Percentiles rank a stretch among this genome's conserved stretches.
phyloP scores from a whole-genome alignment of 768 basidiomycete genomes.

The Leucosporidium yakuticum region DNA sequence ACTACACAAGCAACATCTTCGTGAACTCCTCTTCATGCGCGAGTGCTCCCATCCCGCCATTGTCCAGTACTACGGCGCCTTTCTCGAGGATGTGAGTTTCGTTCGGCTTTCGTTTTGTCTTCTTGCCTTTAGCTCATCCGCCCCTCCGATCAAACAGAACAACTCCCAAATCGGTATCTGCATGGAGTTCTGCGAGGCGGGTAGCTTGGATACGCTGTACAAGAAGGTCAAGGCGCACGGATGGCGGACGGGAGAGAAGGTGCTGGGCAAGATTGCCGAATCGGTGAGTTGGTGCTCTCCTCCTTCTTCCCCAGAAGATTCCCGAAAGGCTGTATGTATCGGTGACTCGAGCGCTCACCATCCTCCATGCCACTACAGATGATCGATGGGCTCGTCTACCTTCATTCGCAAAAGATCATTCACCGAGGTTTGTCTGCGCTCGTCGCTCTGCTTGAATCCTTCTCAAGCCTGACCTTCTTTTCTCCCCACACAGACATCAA shows the following conservation, averaged over 20 bases:
- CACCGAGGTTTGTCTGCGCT: constrained; percentile 56
- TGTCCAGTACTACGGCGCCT: constrained; percentile 85
- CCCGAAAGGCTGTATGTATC: too few species aligned
- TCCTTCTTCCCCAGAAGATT: too few species aligned
- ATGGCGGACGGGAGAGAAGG: constrained; percentile 74
- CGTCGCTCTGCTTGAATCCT: neutral
- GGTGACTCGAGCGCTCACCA: too few species aligned
- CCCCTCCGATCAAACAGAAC: constrained; percentile 11
- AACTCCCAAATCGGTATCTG: constrained; percentile 86
- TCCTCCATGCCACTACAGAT: constrained; percentile 57
- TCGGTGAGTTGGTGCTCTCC: constrained; percentile 56
- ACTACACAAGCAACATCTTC: constrained; percentile 66
- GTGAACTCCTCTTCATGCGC: constrained; percentile 85
- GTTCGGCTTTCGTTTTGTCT: constrained; percentile 36
- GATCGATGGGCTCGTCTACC: constrained; percentile 84
- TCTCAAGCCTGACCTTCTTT: neutral
- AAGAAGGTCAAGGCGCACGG: constrained; percentile 72
- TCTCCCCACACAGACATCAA: constrained; percentile 46
- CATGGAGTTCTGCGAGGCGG: constrained; percentile 84
- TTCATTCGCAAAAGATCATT: constrained; percentile 84
- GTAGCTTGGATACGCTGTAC: constrained; percentile 82
- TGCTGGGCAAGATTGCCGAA: constrained; percentile 86
- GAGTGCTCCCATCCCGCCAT: constrained; percentile 79
- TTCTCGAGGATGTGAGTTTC: constrained; percentile 41
- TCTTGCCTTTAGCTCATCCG: constrained; percentile 57